Conservation (phyloP, 1,139 yeast species). For the Hansenula lynferdii region DNA sequence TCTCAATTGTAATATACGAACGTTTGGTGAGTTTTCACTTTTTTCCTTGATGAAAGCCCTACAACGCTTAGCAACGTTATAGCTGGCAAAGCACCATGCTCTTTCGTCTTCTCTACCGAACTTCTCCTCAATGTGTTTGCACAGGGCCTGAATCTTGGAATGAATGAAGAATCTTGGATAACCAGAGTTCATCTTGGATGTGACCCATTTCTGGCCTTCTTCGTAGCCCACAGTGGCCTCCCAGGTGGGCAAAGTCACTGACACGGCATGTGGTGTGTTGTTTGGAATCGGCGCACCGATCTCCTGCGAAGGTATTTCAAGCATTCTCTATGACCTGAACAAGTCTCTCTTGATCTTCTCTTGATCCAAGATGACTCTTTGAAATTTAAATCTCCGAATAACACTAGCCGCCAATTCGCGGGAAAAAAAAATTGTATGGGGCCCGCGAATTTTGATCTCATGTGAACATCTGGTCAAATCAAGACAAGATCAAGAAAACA, state of each 20-base stretch:
- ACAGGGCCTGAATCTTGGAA: slow-evolving; percentile 59
- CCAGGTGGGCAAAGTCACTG: slow-evolving; percentile 94
- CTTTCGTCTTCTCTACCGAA: slow-evolving; percentile 77
- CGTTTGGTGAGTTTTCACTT: slow-evolving; percentile 29
- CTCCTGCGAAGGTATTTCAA: slow-evolving; percentile 22
- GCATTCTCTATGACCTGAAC: too few species aligned
- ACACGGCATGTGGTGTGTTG: slow-evolving; percentile 87
- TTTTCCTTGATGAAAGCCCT: slow-evolving; percentile 56
- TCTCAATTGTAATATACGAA: slow-evolving; percentile 75
- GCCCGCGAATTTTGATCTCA: too few species aligned
- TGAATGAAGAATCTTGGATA: slow-evolving; percentile 90
- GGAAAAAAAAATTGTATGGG: too few species aligned
- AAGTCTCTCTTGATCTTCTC: too few species aligned
- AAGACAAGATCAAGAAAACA: too few species aligned
- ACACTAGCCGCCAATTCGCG: too few species aligned
- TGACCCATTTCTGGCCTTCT: slow-evolving; percentile 83
- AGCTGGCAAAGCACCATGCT: slow-evolving; percentile 73
- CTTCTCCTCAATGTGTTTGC: slow-evolving; percentile 38
- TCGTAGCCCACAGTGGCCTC: slow-evolving; percentile 89
- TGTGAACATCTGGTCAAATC: too few species aligned
- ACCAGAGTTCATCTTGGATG: slow-evolving; percentile 76
- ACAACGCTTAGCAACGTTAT: slow-evolving; percentile 77
- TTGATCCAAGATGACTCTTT: too few species aligned
- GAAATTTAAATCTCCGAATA: too few species aligned
- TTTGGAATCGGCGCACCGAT: slow-evolving; percentile 86